Base-by-base conservation (phyloP, 139 green algal genomes). In the Desmodesmus armatus region DNA sequence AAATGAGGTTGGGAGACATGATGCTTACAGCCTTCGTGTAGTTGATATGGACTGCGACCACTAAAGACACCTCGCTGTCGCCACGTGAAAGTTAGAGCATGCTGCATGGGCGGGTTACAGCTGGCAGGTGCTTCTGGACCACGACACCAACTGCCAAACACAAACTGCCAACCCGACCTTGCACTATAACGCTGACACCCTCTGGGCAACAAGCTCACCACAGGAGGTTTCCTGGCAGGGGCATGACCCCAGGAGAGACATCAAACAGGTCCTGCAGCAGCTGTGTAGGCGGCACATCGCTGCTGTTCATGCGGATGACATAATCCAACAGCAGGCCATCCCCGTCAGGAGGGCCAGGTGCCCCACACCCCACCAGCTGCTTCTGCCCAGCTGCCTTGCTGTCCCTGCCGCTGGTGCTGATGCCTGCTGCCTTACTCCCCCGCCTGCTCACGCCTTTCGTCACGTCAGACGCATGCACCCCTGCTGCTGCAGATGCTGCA, bases 231-330 rank as follows among this genome's bases (percentile, higher is more conserved):
- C 73, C 91, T 35, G 66, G 80, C 27, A 76, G 89, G 44, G 39
- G 87, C 88, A 79, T 91, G 85, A 25, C 66, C 60, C 53, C 86
- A 21, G 27, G 91, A 85, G 1, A 91, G 39, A 95, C 73, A 44
- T 94, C 91, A 88, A 96, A 95, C 31, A 88, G 60, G 87, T 96
- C 93, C 15, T 91, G 70, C 65, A 93, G 85, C 55, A 93, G 74
- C 21, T 78, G 65, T 0, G 92, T 95, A 43, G 89, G 85, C 1
- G 94, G 94, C 82, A 96, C 82, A 40, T 92, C 84, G 5, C 90
- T 95, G 91, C 94, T 90, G 87, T 97, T 96, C 79, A 95, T 89
- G 6, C 91, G 85, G 33, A 97, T 73, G 6, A 67, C 51, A 49
- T 87, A 85, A 19, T 55, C 23, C 44, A 80, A 23, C 62, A 88